A percentile compares a stretch with the other conserved stretches of the same genome.
Conservation (phyloP, 495 filamentous ascomycete genomes). For the Podospora tetraspora region DNA sequence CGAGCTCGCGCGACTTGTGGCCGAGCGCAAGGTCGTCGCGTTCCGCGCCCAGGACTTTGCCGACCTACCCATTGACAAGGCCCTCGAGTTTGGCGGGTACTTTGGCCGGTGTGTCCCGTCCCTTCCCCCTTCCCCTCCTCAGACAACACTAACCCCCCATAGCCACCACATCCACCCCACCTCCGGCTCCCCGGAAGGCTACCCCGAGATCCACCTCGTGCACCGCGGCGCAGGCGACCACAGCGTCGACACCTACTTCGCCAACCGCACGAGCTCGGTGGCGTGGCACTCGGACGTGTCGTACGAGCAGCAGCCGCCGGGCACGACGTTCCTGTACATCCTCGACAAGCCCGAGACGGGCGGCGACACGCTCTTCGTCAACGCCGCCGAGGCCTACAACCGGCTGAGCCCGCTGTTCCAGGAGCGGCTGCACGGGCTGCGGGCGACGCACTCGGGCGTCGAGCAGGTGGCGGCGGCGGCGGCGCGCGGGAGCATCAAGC, state of each 20-base stretch:
- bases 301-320: conserved; percentile 80
- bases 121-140: too few relatives aligned
- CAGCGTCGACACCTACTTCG: conserved; percentile 53
- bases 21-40: conserved; percentile 72
- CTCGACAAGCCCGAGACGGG: conserved; percentile 71
- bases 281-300: conserved; percentile 81
- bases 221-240: conserved; percentile 65
- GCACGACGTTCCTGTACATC: conserved; percentile 75
- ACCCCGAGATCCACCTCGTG: conserved; percentile 73
- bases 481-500: conserved; percentile 54
- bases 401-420: conserved; percentile 67
- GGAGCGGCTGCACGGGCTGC: conserved; percentile 69
- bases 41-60: conserved; percentile 78
- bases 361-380: conserved; percentile 72
- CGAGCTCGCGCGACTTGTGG: conserved; percentile 72
- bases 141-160: background rate
- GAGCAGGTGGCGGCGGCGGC: conserved; percentile 61
- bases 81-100: conserved; percentile 66
- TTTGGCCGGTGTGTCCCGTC: conserved; percentile 59
- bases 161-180: conserved; percentile 76
- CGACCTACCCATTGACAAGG: conserved; percentile 63
- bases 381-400: conserved; percentile 70
- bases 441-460: conserved; percentile 66
- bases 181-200: conserved; percentile 62
- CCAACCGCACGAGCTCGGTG: conserved; percentile 60